Evolutionary conservation across 2,329 filamentous ascomycete species (phyloP).

Genomic region (Rutstroemia sp.): DNA sequence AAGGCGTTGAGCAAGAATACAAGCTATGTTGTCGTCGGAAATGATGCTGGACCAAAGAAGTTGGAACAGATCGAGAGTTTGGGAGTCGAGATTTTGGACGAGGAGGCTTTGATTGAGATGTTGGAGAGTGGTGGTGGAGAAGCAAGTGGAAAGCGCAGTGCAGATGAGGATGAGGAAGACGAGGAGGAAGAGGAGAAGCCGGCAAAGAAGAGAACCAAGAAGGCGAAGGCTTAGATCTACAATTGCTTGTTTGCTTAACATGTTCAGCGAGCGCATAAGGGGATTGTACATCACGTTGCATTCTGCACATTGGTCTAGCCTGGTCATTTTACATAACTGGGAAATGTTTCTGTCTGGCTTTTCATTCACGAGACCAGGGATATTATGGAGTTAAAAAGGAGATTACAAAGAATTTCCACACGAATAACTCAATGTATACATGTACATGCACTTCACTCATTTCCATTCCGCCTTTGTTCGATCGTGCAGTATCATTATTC

Average conservation of each 20-base stretch:
- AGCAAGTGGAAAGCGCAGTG: not conserved
- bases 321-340: not conserved
- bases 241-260: too few species aligned
- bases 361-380: too few species aligned
- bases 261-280: not conserved
- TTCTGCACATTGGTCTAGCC: not conserved
- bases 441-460: too few species aligned
- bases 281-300: not conserved
- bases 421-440: too few species aligned
- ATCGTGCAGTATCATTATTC: too few species aligned
- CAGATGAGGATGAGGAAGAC: slow-evolving; percentile 10
- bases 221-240: slow-evolving; percentile 3
- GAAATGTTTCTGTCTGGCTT: too few species aligned
- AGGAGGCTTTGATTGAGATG: slow-evolving; percentile 15
- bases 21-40: slow-evolving; percentile 19
- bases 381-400: too few species aligned
- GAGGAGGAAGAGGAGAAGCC: slow-evolving; percentile 17
- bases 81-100: slow-evolving; percentile 14
- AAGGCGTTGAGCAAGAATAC: slow-evolving; percentile 21
- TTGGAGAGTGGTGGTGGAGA: slow-evolving; percentile 10
- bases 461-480: too few species aligned
- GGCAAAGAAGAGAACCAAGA: slow-evolving; percentile 13
- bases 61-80: slow-evolving; percentile 17
- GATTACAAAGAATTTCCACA: too few species aligned
- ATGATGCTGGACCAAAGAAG: slow-evolving; percentile 22